phyloP scores from a whole-genome alignment of 2,329 filamentous ascomycete genomes.

The Aureobasidium melanogenum region DNA sequence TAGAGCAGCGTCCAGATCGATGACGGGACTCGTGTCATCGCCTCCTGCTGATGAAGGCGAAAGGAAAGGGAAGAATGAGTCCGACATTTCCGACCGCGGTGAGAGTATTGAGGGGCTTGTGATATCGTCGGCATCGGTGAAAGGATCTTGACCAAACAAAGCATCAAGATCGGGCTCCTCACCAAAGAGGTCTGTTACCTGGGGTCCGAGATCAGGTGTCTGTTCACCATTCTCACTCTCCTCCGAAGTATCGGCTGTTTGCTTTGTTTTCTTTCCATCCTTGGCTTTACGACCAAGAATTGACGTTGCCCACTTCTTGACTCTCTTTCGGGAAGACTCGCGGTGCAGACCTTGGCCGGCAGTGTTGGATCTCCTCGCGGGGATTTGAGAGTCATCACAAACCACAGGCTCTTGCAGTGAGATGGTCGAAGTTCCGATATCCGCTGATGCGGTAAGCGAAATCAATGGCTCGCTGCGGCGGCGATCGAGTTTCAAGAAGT shows the following conservation, averaged over 20 bases:
- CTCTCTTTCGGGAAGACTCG: conserved; percentile 48
- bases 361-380: conserved; percentile 6
- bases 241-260: background rate
- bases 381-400: conserved; percentile 11
- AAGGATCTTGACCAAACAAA: conserved; percentile 13
- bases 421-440: conserved; percentile 23
- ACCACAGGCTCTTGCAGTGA: conserved; percentile 23
- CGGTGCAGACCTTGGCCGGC: conserved; percentile 8
- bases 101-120: background rate
- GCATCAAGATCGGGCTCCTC: conserved; percentile 15
- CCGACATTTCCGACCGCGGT: conserved; percentile 27
- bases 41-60: conserved; percentile 48
- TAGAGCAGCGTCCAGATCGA: conserved; percentile 88
- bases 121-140: conserved; percentile 10
- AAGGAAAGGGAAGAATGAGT: conserved; percentile 2
- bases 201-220: background rate
- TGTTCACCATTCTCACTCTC: background rate
- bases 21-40: conserved; percentile 69
- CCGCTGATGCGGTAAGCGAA: conserved; percentile 17
- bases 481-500: conserved; percentile 54
- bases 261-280: conserved; percentile 13
- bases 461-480: conserved; percentile 32
- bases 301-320: conserved; percentile 57
- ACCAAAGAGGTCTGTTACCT: background rate
- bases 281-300: conserved; percentile 18